These are phyloP conservation scores for Ostreobium quekettii DNA, from an alignment of 139 green algal species.

Conservation along the genomic window DNA sequence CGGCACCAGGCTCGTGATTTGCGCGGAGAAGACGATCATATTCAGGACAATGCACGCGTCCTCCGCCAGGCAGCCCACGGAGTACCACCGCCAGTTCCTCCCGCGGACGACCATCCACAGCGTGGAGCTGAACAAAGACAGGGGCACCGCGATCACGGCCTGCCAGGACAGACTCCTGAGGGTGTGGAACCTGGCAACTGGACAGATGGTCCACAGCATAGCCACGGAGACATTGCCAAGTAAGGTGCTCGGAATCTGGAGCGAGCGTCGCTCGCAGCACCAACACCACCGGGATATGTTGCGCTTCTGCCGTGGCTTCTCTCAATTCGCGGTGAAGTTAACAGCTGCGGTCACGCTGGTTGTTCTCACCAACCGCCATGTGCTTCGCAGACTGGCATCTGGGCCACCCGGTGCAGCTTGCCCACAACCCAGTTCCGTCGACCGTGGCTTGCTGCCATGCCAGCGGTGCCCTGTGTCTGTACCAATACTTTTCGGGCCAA, in stretches of 20 bases:
- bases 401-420: too few species aligned
- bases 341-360: too few species aligned
- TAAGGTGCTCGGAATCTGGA: background rate
- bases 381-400: too few species aligned
- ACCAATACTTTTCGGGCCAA: background rate
- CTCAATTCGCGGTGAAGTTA: too few species aligned
- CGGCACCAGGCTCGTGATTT: too few species aligned
- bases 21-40: too few species aligned
- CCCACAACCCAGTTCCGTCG: background rate
- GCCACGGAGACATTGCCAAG: background rate
- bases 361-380: too few species aligned
- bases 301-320: too few species aligned
- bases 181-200: background rate
- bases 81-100: background rate
- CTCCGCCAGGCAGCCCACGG: too few species aligned
- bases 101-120: background rate
- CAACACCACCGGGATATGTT: too few species aligned
- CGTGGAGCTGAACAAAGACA: background rate
- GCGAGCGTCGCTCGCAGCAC: too few species aligned
- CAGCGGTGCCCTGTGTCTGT: background rate
- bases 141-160: background rate
- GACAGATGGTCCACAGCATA: background rate
- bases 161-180: background rate
- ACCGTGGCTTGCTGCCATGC: background rate
- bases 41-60: too few species aligned